phyloP scores from a whole-genome alignment of 352 stramenopile genomes.

The Peronospora farinosa region DNA sequence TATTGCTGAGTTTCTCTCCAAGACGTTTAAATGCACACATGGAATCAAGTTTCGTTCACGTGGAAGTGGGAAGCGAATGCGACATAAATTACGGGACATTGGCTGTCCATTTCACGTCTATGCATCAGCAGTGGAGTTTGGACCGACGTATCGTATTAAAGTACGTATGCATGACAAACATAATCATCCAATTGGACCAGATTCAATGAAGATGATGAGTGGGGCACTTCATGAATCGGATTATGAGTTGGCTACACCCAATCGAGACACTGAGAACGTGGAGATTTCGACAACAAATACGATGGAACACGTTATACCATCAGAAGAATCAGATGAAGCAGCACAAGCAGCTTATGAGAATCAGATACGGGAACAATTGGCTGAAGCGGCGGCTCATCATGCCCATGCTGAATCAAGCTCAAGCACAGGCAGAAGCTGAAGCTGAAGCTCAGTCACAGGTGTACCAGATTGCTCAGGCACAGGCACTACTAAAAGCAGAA shows the following conservation, averaged over 20 bases:
- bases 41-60: slow-evolving; percentile 78
- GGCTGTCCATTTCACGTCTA: slow-evolving; percentile 79
- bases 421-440: slow-evolving; percentile 31
- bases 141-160: slow-evolving; percentile 59
- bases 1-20: slow-evolving; percentile 72
- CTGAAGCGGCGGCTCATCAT: slow-evolving; percentile 29
- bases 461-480: slow-evolving; percentile 29
- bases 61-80: slow-evolving; percentile 56
- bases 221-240: slow-evolving; percentile 47
- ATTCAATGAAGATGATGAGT: slow-evolving; percentile 53
- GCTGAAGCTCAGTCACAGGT: slow-evolving; percentile 35
- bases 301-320: slow-evolving; percentile 22
- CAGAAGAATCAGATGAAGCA: slow-evolving; percentile 8
- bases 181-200: slow-evolving; percentile 68
- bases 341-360: slow-evolving; percentile 19
- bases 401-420: slow-evolving; percentile 25
- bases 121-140: slow-evolving; percentile 59
- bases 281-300: background rate
- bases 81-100: slow-evolving; percentile 66
- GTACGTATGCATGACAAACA: slow-evolving; percentile 67
- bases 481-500: slow-evolving; percentile 21
- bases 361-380: slow-evolving; percentile 27
- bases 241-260: slow-evolving; percentile 38
- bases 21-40: slow-evolving; percentile 82
- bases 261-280: slow-evolving; percentile 7